Conservation (phyloP, 2,329 filamentous ascomycete species). For the Ophiognomonia clavigignenti-juglandacearum region DNA sequence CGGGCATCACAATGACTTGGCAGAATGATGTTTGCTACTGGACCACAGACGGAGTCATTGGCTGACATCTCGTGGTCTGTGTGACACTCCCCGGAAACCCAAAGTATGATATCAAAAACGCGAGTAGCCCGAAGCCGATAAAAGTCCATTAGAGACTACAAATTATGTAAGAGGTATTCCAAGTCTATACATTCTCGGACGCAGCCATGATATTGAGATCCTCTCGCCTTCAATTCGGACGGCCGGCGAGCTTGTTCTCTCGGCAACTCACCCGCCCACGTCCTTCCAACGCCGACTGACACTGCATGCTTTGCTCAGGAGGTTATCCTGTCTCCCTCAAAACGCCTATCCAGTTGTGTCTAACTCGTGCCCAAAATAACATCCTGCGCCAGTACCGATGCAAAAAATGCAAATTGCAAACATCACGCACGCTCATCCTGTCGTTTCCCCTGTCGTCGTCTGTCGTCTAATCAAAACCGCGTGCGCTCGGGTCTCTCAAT, state of each 20-base stretch:
- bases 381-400: slow-evolving; percentile 13
- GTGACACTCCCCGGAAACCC: too few species aligned
- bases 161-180: slow-evolving; percentile 11
- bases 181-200: slow-evolving; percentile 11
- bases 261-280: background rate
- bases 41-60: too few species aligned
- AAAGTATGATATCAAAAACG: too few species aligned
- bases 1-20: too few species aligned
- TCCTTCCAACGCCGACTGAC: background rate
- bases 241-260: background rate
- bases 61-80: too few species aligned
- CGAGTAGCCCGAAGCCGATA: background rate
- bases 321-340: too few species aligned
- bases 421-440: background rate
- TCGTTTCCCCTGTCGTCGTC: background rate
- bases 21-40: too few species aligned
- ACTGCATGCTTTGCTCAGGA: too few species aligned
- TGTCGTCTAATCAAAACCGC: background rate
- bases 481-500: slow-evolving; percentile 29
- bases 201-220: background rate
- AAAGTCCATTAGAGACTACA: slow-evolving; percentile 10
- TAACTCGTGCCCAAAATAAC: background rate
- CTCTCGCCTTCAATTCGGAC: background rate
- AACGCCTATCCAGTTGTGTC: slow-evolving; percentile 3
- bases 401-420: slow-evolving; percentile 7